A percentile compares a stretch with the other conserved stretches of the same genome.
Conservation (phyloP, 305 asterid genomes). For the Ruellia speciosa region DNA sequence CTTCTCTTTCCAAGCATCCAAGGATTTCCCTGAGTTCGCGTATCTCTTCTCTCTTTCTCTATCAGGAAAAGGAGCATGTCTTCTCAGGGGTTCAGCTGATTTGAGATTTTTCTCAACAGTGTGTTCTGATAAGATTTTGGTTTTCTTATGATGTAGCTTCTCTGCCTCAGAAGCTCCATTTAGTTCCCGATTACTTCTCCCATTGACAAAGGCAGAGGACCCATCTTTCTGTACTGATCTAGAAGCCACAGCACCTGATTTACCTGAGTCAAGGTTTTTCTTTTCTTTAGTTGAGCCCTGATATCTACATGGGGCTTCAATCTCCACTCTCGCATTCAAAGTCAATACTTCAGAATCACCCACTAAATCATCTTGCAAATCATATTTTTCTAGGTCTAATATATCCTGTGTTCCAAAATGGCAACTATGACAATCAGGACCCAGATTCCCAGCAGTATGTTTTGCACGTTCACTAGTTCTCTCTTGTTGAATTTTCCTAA, state of each 20-base stretch:
- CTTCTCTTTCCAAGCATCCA: slow-evolving; percentile 99
- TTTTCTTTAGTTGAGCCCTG: slow-evolving; percentile 47
- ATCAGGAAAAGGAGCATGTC: slow-evolving; percentile 40
- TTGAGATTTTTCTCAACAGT: slow-evolving; percentile 37
- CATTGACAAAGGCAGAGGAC: slow-evolving; percentile 28
- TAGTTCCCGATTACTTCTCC: slow-evolving; percentile 41
- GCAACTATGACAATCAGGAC: slow-evolving; percentile 36
- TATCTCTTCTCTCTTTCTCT: slow-evolving; percentile 71
- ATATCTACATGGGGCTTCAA: slow-evolving; percentile 34
- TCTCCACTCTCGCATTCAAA: slow-evolving; percentile 31
- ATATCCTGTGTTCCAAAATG: slow-evolving; percentile 31
- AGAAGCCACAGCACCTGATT: slow-evolving; percentile 39
- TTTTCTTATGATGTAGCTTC: slow-evolving; percentile 43
- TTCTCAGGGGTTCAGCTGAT: slow-evolving; percentile 47
- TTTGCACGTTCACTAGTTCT: slow-evolving; percentile 47
- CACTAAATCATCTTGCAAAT: slow-evolving; percentile 29
- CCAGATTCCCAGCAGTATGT: slow-evolving; percentile 31
- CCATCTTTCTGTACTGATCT: slow-evolving; percentile 45
- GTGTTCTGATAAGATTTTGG: slow-evolving; percentile 35
- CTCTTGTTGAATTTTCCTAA: slow-evolving; percentile 81
- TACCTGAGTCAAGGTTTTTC: slow-evolving; percentile 36
- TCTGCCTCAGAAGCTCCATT: slow-evolving; percentile 43
- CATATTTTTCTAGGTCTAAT: slow-evolving; percentile 29
- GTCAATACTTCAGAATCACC: slow-evolving; percentile 33
- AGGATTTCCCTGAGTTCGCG: slow-evolving; percentile 51